Conservation (phyloP, 2,329 filamentous ascomycete species). For the Cladosporium sp. region DNA sequence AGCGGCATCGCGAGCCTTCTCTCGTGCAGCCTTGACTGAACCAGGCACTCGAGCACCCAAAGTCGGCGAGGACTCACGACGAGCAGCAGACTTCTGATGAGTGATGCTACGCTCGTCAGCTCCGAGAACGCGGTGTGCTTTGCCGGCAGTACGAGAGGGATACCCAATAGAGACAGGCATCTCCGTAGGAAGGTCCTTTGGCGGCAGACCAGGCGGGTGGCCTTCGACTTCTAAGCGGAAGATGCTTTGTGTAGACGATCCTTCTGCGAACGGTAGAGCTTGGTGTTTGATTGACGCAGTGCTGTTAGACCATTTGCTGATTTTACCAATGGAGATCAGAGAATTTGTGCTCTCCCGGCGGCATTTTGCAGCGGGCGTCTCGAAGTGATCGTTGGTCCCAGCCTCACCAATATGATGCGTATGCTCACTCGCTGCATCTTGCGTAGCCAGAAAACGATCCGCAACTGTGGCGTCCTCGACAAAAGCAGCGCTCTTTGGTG, state of each 20-base stretch:
- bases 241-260: background rate
- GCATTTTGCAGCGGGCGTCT: background rate
- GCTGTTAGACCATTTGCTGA: slow-evolving; percentile 28
- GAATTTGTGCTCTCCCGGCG: slow-evolving; percentile 4
- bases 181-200: background rate
- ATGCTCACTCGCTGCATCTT: background rate
- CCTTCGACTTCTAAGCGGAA: background rate
- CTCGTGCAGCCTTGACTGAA: slow-evolving; percentile 16
- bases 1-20: slow-evolving; percentile 8
- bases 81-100: background rate
- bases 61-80: slow-evolving; percentile 22
- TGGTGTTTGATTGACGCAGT: slow-evolving; percentile 20
- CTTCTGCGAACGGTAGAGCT: background rate
- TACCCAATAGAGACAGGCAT: slow-evolving; percentile 19
- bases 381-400: background rate
- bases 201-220: background rate
- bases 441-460: slow-evolving; percentile 14
- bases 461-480: slow-evolving; percentile 16
- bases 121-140: slow-evolving; percentile 5
- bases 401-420: background rate
- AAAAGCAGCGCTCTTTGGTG: slow-evolving; percentile 12
- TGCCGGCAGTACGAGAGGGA: slow-evolving; percentile 16
- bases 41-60: slow-evolving; percentile 19
- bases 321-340: slow-evolving; percentile 7
- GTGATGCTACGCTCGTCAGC: background rate